Base-by-base conservation (phyloP, 2,329 filamentous ascomycete species). In the Didymellaceae sp. region DNA sequence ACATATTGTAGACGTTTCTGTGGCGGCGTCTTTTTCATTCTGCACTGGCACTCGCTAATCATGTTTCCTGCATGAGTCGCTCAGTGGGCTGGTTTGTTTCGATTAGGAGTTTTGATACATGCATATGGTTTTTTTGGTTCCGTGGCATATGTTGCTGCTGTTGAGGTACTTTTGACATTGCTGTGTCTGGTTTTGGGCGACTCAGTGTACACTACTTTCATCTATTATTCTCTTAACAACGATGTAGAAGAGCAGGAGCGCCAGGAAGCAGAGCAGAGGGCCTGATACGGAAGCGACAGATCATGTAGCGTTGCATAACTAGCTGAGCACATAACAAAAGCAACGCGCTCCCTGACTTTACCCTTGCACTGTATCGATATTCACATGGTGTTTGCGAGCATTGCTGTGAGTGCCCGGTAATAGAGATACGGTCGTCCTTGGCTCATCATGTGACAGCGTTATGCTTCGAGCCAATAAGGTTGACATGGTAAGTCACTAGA, bases 1-100 rank as follows among this genome's bases (percentile, higher is more conserved):
- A 72, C 65, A 74, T 72, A 74, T 57, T 67, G 67, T 71, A 69
- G 70, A 71, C 59, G 62, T 63, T 50, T 51, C 37, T 63, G 53
- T 54, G 60, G 59, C 55, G 66, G 63, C 54, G 61, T 66, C 63
- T 24, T 66, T 57, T 50, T 62, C 61, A 56, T 48, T 57, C 48
- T 48, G 56, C 51, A 61, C 63, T 62, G 65, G 61, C 58, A 58
- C 66, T 66, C 67, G 60, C 62, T 73, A 72, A 71, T 73, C 56
- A 57, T 61, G 61, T 57, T 61, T 52, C 35, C 53, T 71, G 69
- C 68, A 72, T 71, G 68, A 69, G 66, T 56, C 59, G 62, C 55
- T 44, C 63, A 61, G 63, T 55, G 62, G 61, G 54, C 59, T 64
- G 53, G 63, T 28, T 54, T 57, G 62, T 58, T 64, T 59, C 57